Evolutionary conservation across 2,329 filamentous ascomycete species (phyloP).

Genomic region (Periconia sp.): DNA sequence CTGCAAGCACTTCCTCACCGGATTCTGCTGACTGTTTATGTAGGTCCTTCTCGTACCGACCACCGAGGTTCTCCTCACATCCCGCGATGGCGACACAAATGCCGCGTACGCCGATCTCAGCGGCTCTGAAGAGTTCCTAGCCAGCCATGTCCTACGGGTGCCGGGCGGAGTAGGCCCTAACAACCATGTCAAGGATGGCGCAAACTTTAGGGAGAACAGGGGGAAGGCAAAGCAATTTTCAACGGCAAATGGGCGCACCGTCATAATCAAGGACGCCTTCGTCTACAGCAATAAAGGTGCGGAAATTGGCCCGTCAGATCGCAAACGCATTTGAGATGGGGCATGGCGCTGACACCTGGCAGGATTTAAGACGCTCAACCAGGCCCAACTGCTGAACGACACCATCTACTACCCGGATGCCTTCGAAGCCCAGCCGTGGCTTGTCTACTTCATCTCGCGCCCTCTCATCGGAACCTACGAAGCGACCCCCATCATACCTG

Average conservation of each 20-base stretch:
- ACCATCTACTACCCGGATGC: conserved; percentile 86
- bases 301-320: conserved; percentile 1
- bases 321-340: not conserved
- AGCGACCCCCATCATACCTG: conserved; percentile 72
- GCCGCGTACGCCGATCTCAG: conserved; percentile 79
- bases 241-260: conserved; percentile 88
- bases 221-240: conserved; percentile 94
- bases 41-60: conserved; percentile 87
- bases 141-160: conserved; percentile 93
- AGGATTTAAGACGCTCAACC: conserved; percentile 92
- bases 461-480: conserved; percentile 87
- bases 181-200: conserved; percentile 57
- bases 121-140: conserved; percentile 90
- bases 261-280: conserved; percentile 91
- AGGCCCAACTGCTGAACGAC: conserved; percentile 86
- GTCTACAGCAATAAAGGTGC: conserved; percentile 96
- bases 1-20: conserved; percentile 5
- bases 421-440: conserved; percentile 91
- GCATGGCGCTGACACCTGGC: conserved; percentile 21
- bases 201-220: conserved; percentile 76
- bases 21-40: not conserved
- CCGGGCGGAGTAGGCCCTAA: conserved; percentile 59
- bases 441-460: conserved; percentile 93
- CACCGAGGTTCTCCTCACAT: conserved; percentile 87
- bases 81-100: conserved; percentile 85